Evolutionary conservation across 2,329 filamentous ascomycete genomes (phyloP).

Genomic region (Aspergillus ibericus): DNA sequence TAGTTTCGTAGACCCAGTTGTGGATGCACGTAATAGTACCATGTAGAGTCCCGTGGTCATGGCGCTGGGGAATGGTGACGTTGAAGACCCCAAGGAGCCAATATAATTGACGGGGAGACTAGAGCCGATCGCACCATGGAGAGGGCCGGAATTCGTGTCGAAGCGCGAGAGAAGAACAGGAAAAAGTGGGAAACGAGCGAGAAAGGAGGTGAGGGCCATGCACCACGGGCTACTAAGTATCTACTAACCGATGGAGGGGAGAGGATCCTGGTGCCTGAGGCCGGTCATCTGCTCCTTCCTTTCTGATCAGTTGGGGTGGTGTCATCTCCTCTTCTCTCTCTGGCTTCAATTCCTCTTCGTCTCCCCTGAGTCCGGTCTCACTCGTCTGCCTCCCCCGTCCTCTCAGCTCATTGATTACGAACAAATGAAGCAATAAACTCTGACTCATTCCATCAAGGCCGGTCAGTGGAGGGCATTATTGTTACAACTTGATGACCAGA

Average conservation of each 20-base stretch:
- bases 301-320: too few relatives aligned
- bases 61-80: not conserved
- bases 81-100: not conserved
- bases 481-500: not conserved
- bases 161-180: not conserved
- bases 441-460: not conserved
- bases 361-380: not conserved
- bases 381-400: not conserved
- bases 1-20: not conserved
- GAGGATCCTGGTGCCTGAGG: conserved; percentile 3
- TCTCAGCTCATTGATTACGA: too few relatives aligned
- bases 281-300: not conserved
- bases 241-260: too few relatives aligned
- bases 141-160: not conserved
- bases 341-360: not conserved
- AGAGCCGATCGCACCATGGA: not conserved
- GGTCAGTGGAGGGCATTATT: not conserved
- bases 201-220: not conserved
- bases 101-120: not conserved
- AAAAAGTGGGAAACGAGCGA: not conserved
- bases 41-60: not conserved
- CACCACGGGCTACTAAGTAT: too few relatives aligned
- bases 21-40: not conserved
- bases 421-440: not conserved
- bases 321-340: not conserved